phyloP scores from a whole-genome alignment of 441 rosid species.

The Pelargonium citronellum region DNA sequence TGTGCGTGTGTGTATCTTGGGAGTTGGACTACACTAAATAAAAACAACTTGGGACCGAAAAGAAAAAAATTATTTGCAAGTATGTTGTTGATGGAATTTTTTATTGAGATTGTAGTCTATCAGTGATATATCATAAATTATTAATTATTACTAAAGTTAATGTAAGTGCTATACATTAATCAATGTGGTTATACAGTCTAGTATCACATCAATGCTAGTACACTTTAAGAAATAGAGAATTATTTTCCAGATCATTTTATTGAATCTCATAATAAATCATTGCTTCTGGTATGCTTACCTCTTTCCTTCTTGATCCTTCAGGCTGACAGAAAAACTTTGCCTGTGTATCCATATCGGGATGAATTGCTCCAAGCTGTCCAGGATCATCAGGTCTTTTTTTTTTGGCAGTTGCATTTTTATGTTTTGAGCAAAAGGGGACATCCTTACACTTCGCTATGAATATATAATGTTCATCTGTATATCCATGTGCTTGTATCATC shows the following conservation, averaged over 20 bases:
- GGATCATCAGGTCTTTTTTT: slow-evolving; percentile 54
- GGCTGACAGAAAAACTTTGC: slow-evolving; percentile 82
- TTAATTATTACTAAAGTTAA: not conserved
- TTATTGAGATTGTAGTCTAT: not conserved
- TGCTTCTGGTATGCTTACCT: not conserved
- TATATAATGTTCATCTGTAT: not conserved
- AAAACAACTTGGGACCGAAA: not conserved
- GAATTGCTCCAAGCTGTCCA: slow-evolving; percentile 68
- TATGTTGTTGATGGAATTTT: not conserved
- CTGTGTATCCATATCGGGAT: slow-evolving; percentile 75
- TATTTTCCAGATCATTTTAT: not conserved
- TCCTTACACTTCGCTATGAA: not conserved
- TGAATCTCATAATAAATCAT: not conserved
- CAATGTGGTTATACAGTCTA: not conserved
- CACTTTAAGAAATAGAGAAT: not conserved
- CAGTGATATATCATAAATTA: not conserved
- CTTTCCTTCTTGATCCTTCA: slow-evolving; percentile 29
- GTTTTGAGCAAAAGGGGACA: not conserved
- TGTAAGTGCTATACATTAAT: not conserved
- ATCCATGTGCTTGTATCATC: not conserved
- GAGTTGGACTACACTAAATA: not conserved
- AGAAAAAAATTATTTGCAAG: not conserved
- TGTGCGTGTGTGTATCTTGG: not conserved
- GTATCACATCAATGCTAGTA: not conserved
- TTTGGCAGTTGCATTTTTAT: slow-evolving; percentile 1